Conservation (phyloP, 306 rosid species). For the Malus fusca region DNA sequence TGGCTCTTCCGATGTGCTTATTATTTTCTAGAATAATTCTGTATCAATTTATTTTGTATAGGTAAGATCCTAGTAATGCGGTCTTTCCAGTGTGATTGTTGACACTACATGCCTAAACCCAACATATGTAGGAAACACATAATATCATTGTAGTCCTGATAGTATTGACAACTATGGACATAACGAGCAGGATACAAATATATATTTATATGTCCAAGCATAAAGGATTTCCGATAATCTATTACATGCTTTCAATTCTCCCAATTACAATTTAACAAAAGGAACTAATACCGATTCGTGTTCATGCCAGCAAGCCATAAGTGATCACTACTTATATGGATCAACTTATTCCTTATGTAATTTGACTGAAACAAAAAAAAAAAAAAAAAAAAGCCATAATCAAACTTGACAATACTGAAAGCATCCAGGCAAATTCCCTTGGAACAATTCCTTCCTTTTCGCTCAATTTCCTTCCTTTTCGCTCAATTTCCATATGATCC, state of each 20-base stretch:
- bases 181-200: background rate
- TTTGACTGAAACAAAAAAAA: background rate
- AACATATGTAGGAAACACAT: too few species aligned
- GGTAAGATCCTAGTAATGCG: too few species aligned
- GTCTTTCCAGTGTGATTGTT: too few species aligned
- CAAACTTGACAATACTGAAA: background rate
- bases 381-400: background rate
- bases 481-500: constrained; percentile 20
- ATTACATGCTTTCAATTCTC: constrained; percentile 10
- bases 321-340: background rate
- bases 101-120: too few species aligned
- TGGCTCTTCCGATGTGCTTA: too few species aligned
- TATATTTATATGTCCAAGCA: background rate
- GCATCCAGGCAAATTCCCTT: background rate
- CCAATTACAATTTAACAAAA: background rate
- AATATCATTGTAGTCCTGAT: background rate
- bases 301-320: constrained; percentile 12
- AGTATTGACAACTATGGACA: background rate
- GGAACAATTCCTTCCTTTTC: background rate
- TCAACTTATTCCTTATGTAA: background rate
- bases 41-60: too few species aligned
- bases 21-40: too few species aligned
- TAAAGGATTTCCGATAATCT: background rate
- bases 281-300: background rate
- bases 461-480: constrained; percentile 10